Base-by-base conservation (phyloP, 148 eudicot species). In the Chenopodium berlandieri region DNA sequence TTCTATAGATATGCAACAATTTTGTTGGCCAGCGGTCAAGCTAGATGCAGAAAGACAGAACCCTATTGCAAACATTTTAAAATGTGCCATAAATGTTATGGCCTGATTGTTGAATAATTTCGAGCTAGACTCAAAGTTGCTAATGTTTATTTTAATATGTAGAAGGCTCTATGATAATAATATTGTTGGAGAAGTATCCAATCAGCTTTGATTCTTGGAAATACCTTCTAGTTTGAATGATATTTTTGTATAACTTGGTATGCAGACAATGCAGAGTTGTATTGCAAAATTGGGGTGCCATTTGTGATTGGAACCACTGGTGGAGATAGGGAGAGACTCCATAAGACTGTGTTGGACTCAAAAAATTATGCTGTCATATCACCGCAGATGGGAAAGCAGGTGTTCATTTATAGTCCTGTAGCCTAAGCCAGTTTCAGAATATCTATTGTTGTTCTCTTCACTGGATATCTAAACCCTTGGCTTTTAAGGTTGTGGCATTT, bases 301-400 rank as follows among this genome's bases (percentile, higher is more conserved):
- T 95, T 95, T 92, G 98, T 95, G 37, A 92, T 95, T 90, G 98
- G 97, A 82, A 95, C 98, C 75, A 95, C 98, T 80, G 98, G 98
- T 76, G 98, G 98, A 81, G 96, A 95, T 79, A 90, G 98, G 88
- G 96, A 92, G 78, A 91, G 69, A 72, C 89, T 95, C 76, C 85
- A 89, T 76, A 93, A 92, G 83, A 91, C 93, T 82, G 98, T 92
- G 16, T 87, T 82, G 37, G 93, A 89, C 78, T 88, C 98, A 3
- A 92, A 91, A 23, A 84, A 84, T 40, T 93, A 93, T 90, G 96
- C 98, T 72, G 96, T 93, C 71, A 93, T 95, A 85, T 93, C 97
- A 58, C 97, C 98, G 37, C 98, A 95, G 88, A 95, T 95, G 98
- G 98, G 98, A 84, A 95, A 95, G 87, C 97, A 95, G 96, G 98